Conservation (phyloP, 768 basidiomycete species). For the Dioszegia crocea region DNA sequence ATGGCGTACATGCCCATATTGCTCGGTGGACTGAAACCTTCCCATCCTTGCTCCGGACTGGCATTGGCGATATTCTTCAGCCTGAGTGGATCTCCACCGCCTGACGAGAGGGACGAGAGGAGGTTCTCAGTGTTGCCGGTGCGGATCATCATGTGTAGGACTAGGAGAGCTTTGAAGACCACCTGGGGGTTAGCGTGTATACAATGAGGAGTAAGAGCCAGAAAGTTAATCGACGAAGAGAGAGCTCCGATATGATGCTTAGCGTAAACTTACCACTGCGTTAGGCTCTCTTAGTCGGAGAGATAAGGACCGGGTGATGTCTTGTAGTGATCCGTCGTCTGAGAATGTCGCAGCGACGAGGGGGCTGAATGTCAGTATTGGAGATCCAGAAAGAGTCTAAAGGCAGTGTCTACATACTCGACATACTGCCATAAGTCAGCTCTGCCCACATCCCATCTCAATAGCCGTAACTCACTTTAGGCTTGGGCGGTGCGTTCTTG, state of each 20-base stretch:
- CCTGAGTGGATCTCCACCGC: conserved; percentile 62
- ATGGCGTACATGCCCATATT: conserved; percentile 80
- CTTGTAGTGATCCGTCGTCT: conserved; percentile 85
- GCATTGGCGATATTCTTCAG: conserved; percentile 62
- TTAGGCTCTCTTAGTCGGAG: conserved; percentile 87
- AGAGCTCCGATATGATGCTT: too few relatives aligned
- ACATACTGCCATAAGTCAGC: conserved; percentile 64
- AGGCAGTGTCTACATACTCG: conserved; percentile 53
- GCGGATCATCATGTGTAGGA: conserved; percentile 92
- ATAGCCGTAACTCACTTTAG: conserved; percentile 62
- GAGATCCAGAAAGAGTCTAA: not conserved
- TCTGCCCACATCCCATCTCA: not conserved
- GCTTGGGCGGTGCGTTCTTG: conserved; percentile 89
- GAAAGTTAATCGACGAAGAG: too few relatives aligned
- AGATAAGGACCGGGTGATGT: conserved; percentile 83
- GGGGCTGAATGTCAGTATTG: conserved; percentile 51
- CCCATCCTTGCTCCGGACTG: conserved; percentile 67
- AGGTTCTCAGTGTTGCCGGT: conserved; percentile 95
- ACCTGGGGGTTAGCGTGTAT: conserved; percentile 60
- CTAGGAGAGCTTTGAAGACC: conserved; percentile 96
- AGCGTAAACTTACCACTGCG: conserved; percentile 61
- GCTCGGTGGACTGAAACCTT: conserved; percentile 80
- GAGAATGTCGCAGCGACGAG: conserved; percentile 97
- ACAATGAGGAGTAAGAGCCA: too few relatives aligned
- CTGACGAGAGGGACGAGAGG: conserved; percentile 70